Percentiles rank a stretch among this genome's conserved stretches.
Evolutionary conservation across 2,329 filamentous ascomycete species (phyloP).

Genomic region (Cytospora schulzeri): DNA sequence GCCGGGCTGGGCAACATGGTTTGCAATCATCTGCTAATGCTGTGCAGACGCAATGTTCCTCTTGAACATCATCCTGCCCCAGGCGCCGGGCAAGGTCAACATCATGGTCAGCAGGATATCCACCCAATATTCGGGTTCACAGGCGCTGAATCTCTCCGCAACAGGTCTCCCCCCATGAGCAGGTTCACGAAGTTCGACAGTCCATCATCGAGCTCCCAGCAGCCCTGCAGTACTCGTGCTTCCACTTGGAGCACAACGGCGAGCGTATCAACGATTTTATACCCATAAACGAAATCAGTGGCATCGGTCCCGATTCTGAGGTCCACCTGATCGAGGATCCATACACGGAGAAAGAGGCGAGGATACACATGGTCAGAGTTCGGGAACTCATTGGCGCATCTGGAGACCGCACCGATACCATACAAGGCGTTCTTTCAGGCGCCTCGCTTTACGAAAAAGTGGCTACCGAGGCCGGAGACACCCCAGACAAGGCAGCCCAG

Average conservation of each 20-base stretch:
- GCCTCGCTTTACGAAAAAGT: constrained; percentile 85
- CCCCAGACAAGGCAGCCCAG: constrained; percentile 50
- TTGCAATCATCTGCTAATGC: constrained; percentile 28
- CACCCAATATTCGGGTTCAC: constrained; percentile 15
- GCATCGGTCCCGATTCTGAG: constrained; percentile 74
- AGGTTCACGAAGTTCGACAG: constrained; percentile 95
- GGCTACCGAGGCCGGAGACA: constrained; percentile 46
- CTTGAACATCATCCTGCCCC: constrained; percentile 79
- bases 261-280: constrained; percentile 93
- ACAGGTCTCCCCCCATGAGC: constrained; percentile 88
- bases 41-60: constrained; percentile 53
- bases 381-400: constrained; percentile 92
- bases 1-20: background rate
- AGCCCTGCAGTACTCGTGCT: constrained; percentile 97
- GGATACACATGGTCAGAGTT: constrained; percentile 89
- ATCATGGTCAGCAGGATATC: constrained; percentile 67
- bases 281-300: constrained; percentile 85
- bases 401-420: constrained; percentile 81
- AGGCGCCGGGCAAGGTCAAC: constrained; percentile 76
- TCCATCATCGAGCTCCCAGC: constrained; percentile 91
- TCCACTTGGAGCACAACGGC: constrained; percentile 91
- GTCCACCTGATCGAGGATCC: constrained; percentile 87
- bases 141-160: constrained; percentile 32
- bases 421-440: constrained; percentile 84
- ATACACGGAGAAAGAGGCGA: constrained; percentile 97